phyloP scores from a whole-genome alignment of 345 rosid genomes.

The Citrus cavaleriei region DNA sequence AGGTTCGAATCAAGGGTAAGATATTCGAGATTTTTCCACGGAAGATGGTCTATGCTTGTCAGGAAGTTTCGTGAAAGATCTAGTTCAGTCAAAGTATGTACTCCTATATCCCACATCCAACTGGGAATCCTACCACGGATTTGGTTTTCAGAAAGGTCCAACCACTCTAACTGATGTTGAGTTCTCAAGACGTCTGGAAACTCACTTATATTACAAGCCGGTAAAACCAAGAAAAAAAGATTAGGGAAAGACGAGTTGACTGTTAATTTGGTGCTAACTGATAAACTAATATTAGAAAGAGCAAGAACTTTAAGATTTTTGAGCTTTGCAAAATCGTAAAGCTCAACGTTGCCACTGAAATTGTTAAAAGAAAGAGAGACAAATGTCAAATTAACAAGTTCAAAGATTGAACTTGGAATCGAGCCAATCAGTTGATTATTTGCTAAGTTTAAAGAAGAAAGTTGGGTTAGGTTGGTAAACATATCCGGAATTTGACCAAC shows the following conservation, averaged over 20 bases:
- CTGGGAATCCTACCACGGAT: too few species aligned
- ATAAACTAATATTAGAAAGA: too few species aligned
- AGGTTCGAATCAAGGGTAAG: fast-evolving
- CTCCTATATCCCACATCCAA: not conserved
- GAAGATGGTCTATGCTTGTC: too few species aligned
- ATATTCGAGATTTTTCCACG: not conserved
- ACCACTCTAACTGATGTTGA: not conserved
- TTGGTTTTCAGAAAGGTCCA: not conserved
- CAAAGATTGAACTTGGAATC: not conserved
- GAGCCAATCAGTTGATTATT: not conserved
- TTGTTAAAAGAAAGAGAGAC: too few species aligned
- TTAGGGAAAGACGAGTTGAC: not conserved
- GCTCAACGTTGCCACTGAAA: too few species aligned
- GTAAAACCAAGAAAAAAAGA: not conserved
- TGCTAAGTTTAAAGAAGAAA: fast-evolving
- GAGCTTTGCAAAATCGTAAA: slow-evolving; percentile 4
- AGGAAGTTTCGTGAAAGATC: not conserved
- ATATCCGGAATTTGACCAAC: slow-evolving; percentile 18
- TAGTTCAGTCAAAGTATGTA: fast-evolving
- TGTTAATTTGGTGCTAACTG: too few species aligned
- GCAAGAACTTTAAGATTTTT: not conserved
- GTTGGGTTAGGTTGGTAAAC: not conserved
- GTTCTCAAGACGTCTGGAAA: not conserved
- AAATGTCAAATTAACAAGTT: not conserved
- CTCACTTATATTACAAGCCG: not conserved